Percentiles rank a stretch among this genome's conserved stretches.
Conservation (phyloP, 2,329 filamentous ascomycete species). For the Alternaria sp. region DNA sequence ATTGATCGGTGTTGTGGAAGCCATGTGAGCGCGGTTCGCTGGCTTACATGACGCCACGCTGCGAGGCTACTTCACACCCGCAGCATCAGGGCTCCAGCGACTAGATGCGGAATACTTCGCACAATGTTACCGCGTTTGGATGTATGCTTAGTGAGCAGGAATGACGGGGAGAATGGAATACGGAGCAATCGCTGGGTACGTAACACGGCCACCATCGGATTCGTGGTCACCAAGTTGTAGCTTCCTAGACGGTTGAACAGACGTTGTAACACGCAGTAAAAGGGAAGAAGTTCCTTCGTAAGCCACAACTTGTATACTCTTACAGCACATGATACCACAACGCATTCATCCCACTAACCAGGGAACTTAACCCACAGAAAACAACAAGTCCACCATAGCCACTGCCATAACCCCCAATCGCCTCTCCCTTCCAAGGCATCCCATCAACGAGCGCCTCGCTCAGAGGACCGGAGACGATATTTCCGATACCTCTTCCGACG, state of each 20-base stretch:
- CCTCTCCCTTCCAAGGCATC: not conserved
- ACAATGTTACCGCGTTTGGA: not conserved
- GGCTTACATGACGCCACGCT: conserved; percentile 8
- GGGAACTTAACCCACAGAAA: conserved; percentile 1
- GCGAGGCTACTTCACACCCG: conserved; percentile 2
- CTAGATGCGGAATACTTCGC: not conserved
- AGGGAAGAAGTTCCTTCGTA: not conserved
- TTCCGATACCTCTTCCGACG: conserved; percentile 1
- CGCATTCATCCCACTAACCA: conserved; percentile 2
- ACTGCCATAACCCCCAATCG: conserved; percentile 6
- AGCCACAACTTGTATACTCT: too few relatives aligned
- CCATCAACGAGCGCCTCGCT: conserved; percentile 3
- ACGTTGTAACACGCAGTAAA: not conserved
- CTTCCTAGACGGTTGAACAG: not conserved
- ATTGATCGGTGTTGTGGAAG: not conserved
- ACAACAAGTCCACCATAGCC: conserved; percentile 7
- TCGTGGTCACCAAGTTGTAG: not conserved
- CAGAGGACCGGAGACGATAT: conserved; percentile 4
- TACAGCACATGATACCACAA: not conserved
- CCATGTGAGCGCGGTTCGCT: not conserved
- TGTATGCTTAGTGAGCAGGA: not conserved
- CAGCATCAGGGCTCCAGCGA: not conserved
- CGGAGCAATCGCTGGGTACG: not conserved
- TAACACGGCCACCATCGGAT: not conserved
- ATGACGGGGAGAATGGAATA: not conserved